Conservation (phyloP, 306 rosid genomes). For the Cicer judaicum region DNA sequence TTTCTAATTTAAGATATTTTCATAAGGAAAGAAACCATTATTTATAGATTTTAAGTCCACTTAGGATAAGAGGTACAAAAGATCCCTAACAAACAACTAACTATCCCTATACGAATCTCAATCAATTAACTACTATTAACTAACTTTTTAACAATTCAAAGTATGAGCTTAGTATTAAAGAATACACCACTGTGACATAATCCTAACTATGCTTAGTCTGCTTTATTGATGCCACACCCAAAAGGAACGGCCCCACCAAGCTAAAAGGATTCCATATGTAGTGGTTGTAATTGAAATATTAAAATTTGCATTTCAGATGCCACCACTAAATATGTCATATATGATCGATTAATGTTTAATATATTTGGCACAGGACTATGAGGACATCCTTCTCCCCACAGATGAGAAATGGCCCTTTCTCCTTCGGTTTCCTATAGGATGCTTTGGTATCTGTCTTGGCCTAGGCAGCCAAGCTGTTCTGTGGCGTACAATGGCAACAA, state of each 20-base stretch:
- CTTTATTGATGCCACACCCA: neutral
- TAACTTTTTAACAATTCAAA: too few relatives aligned
- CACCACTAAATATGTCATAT: conserved; percentile 9
- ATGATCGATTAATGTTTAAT: neutral
- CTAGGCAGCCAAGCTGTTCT: conserved; percentile 83
- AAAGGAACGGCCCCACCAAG: neutral
- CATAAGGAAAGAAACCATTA: too few relatives aligned
- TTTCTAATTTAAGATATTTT: too few relatives aligned
- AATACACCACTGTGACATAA: too few relatives aligned
- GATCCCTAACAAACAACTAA: too few relatives aligned
- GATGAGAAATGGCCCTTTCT: conserved; percentile 90
- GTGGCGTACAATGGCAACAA: conserved; percentile 79
- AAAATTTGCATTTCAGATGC: neutral
- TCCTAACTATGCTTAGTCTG: too few relatives aligned
- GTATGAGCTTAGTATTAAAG: too few relatives aligned
- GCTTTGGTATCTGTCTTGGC: conserved; percentile 88
- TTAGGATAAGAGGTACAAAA: too few relatives aligned
- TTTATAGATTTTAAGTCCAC: too few relatives aligned
- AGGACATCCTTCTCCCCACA: conserved; percentile 89
- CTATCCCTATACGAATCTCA: too few relatives aligned
- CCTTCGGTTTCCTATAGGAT: conserved; percentile 80
- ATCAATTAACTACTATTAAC: too few relatives aligned
- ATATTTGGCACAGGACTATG: conserved; percentile 57
- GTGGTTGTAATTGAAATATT: neutral
- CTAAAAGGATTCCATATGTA: neutral